Conservation (phyloP, 2,329 filamentous ascomycete genomes). For the Ramularia endophylla region DNA sequence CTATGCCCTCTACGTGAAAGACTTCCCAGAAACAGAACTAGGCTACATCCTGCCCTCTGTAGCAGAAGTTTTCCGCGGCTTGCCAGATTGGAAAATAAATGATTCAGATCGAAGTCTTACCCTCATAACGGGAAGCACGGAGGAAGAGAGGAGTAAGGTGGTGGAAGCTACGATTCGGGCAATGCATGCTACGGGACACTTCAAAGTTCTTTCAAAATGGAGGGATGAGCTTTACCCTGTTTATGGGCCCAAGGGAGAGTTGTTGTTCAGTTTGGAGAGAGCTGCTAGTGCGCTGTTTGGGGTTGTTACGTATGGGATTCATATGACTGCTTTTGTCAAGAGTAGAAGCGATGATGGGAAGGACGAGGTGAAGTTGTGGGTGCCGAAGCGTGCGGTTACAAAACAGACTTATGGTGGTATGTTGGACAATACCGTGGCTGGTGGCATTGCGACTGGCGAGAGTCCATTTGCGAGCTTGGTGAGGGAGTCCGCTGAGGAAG, state of each 20-base stretch:
- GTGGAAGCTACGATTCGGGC: conserved; percentile 55
- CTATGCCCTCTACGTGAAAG: conserved; percentile 61
- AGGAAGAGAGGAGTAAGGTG: conserved; percentile 55
- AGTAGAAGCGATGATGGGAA: conserved; percentile 35
- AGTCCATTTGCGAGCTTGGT: conserved; percentile 74
- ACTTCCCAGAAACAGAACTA: conserved; percentile 55
- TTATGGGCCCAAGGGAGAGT: conserved; percentile 54
- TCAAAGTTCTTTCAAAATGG: conserved; percentile 72
- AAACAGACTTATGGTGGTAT: conserved; percentile 91
- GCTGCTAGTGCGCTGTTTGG: conserved; percentile 68
- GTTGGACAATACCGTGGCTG: conserved; percentile 90
- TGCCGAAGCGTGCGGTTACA: conserved; percentile 65
- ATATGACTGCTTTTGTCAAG: conserved; percentile 64
- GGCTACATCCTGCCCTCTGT: conserved; percentile 59
- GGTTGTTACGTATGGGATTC: conserved; percentile 67
- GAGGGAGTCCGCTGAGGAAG: conserved; percentile 85
- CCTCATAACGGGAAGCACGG: conserved; percentile 50
- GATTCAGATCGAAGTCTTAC: conserved; percentile 55
- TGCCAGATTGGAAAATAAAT: conserved; percentile 58
- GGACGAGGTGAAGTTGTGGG: conserved; percentile 70
- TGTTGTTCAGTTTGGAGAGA: conserved; percentile 73
- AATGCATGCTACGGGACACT: conserved; percentile 65
- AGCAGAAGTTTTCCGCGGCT: conserved; percentile 50
- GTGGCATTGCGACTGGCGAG: conserved; percentile 76
- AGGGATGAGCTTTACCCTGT: conserved; percentile 75